Evolutionary conservation across 2,329 filamentous ascomycete genomes (phyloP).

Genomic region (Ophiosphaerella narmari): DNA sequence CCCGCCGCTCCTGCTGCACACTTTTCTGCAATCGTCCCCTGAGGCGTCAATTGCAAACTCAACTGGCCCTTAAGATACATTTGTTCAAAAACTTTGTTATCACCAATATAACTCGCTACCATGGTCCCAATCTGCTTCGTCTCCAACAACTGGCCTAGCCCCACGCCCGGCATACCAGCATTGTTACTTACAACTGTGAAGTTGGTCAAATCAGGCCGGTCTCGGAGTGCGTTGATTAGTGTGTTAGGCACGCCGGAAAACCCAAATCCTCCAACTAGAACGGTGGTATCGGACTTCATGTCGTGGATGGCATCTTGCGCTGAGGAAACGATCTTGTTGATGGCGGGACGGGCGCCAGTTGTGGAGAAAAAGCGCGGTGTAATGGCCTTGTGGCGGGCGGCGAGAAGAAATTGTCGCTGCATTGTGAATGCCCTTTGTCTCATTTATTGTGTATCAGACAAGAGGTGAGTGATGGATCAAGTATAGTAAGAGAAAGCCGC

Average conservation of each 20-base stretch:
- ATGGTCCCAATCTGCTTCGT: constrained; percentile 73
- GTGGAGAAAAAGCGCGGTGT: constrained; percentile 43
- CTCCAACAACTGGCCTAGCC: constrained; percentile 69
- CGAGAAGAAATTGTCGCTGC: constrained; percentile 42
- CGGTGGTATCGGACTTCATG: constrained; percentile 44
- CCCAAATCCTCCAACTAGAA: constrained; percentile 46
- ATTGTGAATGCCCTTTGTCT: constrained; percentile 21
- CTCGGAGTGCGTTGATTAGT: constrained; percentile 46
- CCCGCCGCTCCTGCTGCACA: constrained; percentile 74
- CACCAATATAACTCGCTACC: constrained; percentile 75
- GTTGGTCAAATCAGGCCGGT: constrained; percentile 40
- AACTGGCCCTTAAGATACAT: constrained; percentile 77
- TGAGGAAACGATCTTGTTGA: constrained; percentile 48
- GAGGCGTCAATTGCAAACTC: constrained; percentile 75
- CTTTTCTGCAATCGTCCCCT: constrained; percentile 74
- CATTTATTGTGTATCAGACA: not conserved
- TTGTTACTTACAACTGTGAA: constrained; percentile 83
- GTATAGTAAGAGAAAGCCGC: too few species aligned
- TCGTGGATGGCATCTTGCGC: constrained; percentile 46
- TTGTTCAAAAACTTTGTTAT: constrained; percentile 75
- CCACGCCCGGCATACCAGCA: constrained; percentile 71
- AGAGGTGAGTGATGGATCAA: not conserved
- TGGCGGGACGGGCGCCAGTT: constrained; percentile 36
- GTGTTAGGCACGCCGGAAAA: constrained; percentile 48
- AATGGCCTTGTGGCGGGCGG: constrained; percentile 36